Base-by-base conservation (phyloP, 2,329 filamentous ascomycete genomes). In the Magnaporthiopsis incrustans region DNA sequence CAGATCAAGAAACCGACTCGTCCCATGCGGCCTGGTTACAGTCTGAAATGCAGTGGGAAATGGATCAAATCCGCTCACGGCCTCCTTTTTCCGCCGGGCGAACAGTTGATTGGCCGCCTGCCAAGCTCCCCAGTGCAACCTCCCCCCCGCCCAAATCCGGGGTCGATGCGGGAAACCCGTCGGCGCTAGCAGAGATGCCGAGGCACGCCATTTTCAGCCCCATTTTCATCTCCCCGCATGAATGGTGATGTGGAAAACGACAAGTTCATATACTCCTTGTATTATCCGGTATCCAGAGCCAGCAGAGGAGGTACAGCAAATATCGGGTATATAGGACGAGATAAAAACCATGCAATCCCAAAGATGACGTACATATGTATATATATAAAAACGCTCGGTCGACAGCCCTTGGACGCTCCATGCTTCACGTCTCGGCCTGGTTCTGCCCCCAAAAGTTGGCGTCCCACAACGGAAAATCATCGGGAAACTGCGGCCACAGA, bases 391-490 rank as follows among this genome's bases (percentile, higher is more conserved):
- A n/a, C 22, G n/a, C n/a, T 53, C 15, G 22, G n/a, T 50, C 44
- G 44, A 8, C 44, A 50, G 44, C 44, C 18, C 44, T n/a, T 15
- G 18, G 15, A 11, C 22, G 5, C 14, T 18, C 18, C 25, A 30
- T 10, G n/a, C 27, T 14, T 59, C 58, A 59, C 11, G 22, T n/a
- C 12, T 59, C 58, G 11, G 58, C 14, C 30, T 60, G 58, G 10
- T 4, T 32, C n/a, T 27, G 26, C n/a, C 44, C 57, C 62, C 62
- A 64, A 15, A 64, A 64, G 18, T 25, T 57, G 11, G 44, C 15
- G 33, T 64, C 62, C 57, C 58, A 64, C 30, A 58, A 38, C 7
- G 62, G 33, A 3, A 26, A 59, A 12, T 63, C 53, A 14, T 63
- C 62, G 38, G 50, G 25, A n/a, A 62, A n/a, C 60, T 62, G 27